Evolutionary conservation across 192 early-diverging fungal genomes (phyloP), one percentile per base, ranked within the genome.

Genomic region (Backusella luteola): DNA sequence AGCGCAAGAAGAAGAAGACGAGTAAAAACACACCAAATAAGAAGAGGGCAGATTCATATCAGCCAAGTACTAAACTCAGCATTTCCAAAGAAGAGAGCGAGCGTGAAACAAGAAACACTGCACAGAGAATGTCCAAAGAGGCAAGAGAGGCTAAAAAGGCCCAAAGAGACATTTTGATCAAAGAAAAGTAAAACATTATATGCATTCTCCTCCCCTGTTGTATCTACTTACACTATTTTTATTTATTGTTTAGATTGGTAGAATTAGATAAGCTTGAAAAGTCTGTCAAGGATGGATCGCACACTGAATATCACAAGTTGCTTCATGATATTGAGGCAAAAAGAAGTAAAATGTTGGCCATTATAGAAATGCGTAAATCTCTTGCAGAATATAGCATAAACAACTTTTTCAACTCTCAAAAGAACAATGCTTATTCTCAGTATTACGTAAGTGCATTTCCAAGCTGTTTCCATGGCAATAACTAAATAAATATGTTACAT

Each of bases 121-220:
- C 73, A 23, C 78, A 79, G 32, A 41, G 78, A 38, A 39, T 79
- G 14, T 41, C 78, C 4, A 79, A 79, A 66, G 78, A 79, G 34
- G 78, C 78, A 6, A 79, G 67, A 66, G 78, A 79, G 4, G 78
- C 78, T 17, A 74, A 67, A 66, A 79, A 71, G 38, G 78, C 78
- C 23, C 73, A 79, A 26, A 46, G 78, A 49, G 78, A 79, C 17
- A 23, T 63, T 5, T 56, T 79, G 4, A 41, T 79, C 19, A 74
- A 79, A 49, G 38, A 74, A 41, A 74, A 41, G 78, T 71, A 79
- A 63, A 32, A 0, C 2, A 32, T 32, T 32, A 32, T 32, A 32
- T 32, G 32, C 32, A 32, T 32, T 32, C 3, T 32, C 32, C 32
- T 32, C 32, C 32, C 0, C 32, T 0, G 26, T 32, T 32, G 32